Percentiles rank a stretch among this genome's conserved stretches.
phyloP scores from a whole-genome alignment of 352 stramenopile species.

The Globisporangium ultimum region DNA sequence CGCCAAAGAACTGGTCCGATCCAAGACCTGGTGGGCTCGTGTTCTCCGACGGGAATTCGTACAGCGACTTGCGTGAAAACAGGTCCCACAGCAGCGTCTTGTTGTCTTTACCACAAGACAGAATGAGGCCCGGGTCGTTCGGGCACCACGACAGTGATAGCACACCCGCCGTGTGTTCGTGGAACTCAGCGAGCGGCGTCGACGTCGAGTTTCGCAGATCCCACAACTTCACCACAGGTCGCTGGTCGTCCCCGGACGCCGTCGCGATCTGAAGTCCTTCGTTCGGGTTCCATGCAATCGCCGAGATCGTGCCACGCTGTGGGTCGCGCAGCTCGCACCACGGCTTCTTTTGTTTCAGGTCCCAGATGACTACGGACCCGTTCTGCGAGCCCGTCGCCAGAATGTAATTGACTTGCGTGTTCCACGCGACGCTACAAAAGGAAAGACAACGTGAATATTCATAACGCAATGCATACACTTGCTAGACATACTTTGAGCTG shows the following conservation, averaged over 20 bases:
- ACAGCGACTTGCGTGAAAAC: conserved; percentile 91
- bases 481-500: not conserved
- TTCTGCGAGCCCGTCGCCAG: conserved; percentile 93
- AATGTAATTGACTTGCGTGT: conserved; percentile 98
- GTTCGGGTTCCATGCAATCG: conserved; percentile 97
- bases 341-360: conserved; percentile 97
- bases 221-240: conserved; percentile 97
- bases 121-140: conserved; percentile 90
- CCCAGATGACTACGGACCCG: conserved; percentile 96
- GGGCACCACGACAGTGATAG: conserved; percentile 97
- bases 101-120: conserved; percentile 98
- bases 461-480: not conserved
- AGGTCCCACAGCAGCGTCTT: conserved; percentile 98
- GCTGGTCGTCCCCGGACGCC: conserved; percentile 93
- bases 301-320: conserved; percentile 84
- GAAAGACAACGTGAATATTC: not conserved
- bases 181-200: conserved; percentile 94
- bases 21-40: conserved; percentile 59
- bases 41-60: conserved; percentile 88
- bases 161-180: conserved; percentile 95
- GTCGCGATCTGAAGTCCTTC: conserved; percentile 97
- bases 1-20: conserved; percentile 79
- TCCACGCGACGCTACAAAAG: conserved; percentile 91
- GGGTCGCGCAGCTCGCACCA: conserved; percentile 97
- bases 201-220: conserved; percentile 97